Conservation (phyloP, 78 protist species). For the Polysphondylium violaceum region DNA sequence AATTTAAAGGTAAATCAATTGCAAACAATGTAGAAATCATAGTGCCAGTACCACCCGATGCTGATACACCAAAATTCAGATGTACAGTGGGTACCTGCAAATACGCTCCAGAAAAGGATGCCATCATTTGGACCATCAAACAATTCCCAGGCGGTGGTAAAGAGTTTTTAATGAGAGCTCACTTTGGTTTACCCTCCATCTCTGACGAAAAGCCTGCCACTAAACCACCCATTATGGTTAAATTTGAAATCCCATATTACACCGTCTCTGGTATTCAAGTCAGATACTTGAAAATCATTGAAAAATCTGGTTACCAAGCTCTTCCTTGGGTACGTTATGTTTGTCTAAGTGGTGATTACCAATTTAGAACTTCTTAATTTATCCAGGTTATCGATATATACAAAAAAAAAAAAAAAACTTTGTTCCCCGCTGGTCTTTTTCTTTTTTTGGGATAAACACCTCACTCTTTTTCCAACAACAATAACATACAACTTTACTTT, state of each 20-base stretch:
- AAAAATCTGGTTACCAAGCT: conserved; percentile 98
- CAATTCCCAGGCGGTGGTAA: conserved; percentile 95
- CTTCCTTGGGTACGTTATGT: conserved; percentile 99
- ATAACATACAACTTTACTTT: no score
- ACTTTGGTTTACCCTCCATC: conserved; percentile 96
- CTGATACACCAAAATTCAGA: conserved; percentile 96
- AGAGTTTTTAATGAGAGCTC: conserved; percentile 94
- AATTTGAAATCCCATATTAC: conserved; percentile 99
- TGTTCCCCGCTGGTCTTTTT: no score
- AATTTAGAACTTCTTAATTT: conserved; percentile 33
- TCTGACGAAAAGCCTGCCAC: conserved; percentile 85
- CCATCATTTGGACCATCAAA: conserved; percentile 97
- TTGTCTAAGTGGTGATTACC: conserved; percentile 38
- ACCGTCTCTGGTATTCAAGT: conserved; percentile 99
- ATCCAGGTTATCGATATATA: no score
- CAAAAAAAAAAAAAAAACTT: not conserved
- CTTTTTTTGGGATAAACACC: no score
- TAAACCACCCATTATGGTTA: conserved; percentile 94
- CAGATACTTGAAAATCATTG: conserved; percentile 97
- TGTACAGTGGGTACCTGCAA: conserved; percentile 89
- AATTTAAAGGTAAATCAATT: conserved; percentile 92
- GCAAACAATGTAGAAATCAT: conserved; percentile 96
- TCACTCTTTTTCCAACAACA: no score
- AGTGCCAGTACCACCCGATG: conserved; percentile 98
- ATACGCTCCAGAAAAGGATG: conserved; percentile 96